Percentiles rank a stretch among this genome's conserved stretches.
These are phyloP conservation scores for Saussurea involucrata DNA, from an alignment of 129 eudicot species.

Conservation along the genomic window DNA sequence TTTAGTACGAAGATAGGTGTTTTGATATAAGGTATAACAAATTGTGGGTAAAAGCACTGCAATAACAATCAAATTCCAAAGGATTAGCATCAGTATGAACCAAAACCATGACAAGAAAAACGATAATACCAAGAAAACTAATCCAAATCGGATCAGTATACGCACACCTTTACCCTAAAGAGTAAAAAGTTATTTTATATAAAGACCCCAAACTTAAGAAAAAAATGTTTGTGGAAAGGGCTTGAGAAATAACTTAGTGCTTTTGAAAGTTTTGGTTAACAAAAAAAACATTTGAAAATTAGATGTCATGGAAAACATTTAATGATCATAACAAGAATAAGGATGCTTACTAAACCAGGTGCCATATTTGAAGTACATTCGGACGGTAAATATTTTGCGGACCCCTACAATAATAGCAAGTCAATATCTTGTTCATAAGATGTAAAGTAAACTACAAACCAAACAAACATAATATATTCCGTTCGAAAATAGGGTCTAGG, in stretches of 20 bases:
- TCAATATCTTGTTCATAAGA: background rate
- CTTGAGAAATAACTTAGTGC: background rate
- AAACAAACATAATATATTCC: background rate
- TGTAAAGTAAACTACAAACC: background rate
- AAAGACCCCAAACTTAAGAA: too few relatives aligned
- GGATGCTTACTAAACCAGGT: slow-evolving; percentile 32
- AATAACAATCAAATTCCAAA: background rate
- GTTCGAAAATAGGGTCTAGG: background rate
- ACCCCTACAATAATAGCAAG: slow-evolving; percentile 27
- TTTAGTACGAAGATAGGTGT: slow-evolving; percentile 36
- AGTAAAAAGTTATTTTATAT: too few relatives aligned
- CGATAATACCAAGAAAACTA: background rate
- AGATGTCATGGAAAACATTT: background rate
- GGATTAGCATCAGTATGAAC: background rate
- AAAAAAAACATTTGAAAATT: too few relatives aligned
- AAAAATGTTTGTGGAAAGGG: background rate
- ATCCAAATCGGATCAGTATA: background rate
- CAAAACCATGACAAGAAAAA: background rate
- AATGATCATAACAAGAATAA: background rate
- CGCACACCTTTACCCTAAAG: too few relatives aligned
- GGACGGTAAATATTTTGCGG: slow-evolving; percentile 31
- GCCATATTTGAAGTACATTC: slow-evolving; percentile 39
- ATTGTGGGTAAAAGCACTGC: slow-evolving; percentile 43
- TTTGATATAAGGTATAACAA: slow-evolving; percentile 13
- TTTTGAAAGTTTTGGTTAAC: background rate